phyloP scores from a whole-genome alignment of 2,329 filamentous ascomycete species.

The Drechslera avenae region DNA sequence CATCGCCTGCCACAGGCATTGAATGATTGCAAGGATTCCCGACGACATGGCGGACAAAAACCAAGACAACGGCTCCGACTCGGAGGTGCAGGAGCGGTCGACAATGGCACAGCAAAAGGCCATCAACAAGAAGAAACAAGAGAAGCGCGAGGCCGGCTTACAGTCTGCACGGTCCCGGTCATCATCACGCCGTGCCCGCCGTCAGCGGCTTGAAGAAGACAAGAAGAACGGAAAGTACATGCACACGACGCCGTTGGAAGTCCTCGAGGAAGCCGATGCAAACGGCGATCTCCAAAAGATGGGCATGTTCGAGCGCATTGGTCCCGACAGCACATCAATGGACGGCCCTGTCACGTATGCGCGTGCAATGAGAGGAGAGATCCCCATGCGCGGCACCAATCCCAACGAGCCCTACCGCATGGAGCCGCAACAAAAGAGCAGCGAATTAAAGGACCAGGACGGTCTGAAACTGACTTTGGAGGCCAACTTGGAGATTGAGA shows the following conservation, averaged over 20 bases:
- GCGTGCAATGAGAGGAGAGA: conserved; percentile 60
- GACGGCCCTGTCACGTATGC: conserved; percentile 62
- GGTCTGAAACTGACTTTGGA: conserved; percentile 75
- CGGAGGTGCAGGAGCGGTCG: conserved; percentile 49
- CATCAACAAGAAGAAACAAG: conserved; percentile 49
- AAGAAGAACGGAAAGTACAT: conserved; percentile 57
- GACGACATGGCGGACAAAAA: conserved; percentile 40
- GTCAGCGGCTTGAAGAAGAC: conserved; percentile 53
- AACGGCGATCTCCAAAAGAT: conserved; percentile 55
- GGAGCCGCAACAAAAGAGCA: conserved; percentile 49
- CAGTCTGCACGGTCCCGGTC: conserved; percentile 55
- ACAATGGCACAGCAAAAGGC: conserved; percentile 55
- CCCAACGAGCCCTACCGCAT: conserved; percentile 56
- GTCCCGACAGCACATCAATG: conserved; percentile 61
- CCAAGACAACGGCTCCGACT: conserved; percentile 34
- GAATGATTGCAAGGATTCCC: conserved; percentile 25
- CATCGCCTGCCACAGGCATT: conserved; percentile 6
- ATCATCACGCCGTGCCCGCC: conserved; percentile 54
- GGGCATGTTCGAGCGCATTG: conserved; percentile 61
- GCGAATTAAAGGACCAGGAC: conserved; percentile 60
- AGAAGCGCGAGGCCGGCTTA: conserved; percentile 44
- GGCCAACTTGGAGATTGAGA: conserved; percentile 80
- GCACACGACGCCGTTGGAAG: conserved; percentile 56
- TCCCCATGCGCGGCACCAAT: conserved; percentile 59
- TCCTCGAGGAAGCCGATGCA: conserved; percentile 58